Base-by-base conservation (phyloP, 352 stramenopile species). In the Globisporangium solare region DNA sequence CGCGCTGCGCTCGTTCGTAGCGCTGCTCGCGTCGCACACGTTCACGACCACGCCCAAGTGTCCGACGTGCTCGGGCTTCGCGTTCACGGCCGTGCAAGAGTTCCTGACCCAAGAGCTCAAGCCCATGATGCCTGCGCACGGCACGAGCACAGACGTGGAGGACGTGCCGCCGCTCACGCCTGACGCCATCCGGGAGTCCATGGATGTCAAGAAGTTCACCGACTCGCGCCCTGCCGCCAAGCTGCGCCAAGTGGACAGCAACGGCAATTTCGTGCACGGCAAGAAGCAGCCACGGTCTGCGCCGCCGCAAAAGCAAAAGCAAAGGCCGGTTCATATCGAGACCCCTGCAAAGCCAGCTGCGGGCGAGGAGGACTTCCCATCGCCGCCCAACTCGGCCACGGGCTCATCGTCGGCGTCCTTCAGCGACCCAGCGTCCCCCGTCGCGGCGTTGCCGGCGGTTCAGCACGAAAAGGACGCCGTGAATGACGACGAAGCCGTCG, bases 1-100 rank as follows among this genome's bases (percentile, higher is more conserved):
- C 52, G 79, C 82, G 43, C 67, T 94, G 47, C 72, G 75, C 12
- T 74, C 68, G 48, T 94, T 94, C 63, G 54, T 89, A 18, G 68
- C 78, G 13, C 57, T 94, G 56, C 67, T 92, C 0, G 80, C 80
- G 18, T 92, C 82, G 45, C 80, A 94, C 67, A 91, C 80, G 20
- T 94, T 94, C 59, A 90, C 82, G 8, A 78, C 73, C 0, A 78
- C 82, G 39, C 79, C 84, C 20, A 91, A 90, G 61, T 94, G 84
- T 51, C 84, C 84, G 6, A 90, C 80, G 22, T 94, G 84, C 63
- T 86, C 73, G 48, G 80, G 74, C 31, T 72, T 83, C 18, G 62
- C 78, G 7, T 94, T 94, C 67, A 86, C 83, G 22, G 64, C 70
- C 3, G 82, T 94, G 18, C 82, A 83, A 22, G 84, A 91, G 50